Base-by-base conservation (phyloP, 2,329 filamentous ascomycete species). In the Plectosphaerella sp. region DNA sequence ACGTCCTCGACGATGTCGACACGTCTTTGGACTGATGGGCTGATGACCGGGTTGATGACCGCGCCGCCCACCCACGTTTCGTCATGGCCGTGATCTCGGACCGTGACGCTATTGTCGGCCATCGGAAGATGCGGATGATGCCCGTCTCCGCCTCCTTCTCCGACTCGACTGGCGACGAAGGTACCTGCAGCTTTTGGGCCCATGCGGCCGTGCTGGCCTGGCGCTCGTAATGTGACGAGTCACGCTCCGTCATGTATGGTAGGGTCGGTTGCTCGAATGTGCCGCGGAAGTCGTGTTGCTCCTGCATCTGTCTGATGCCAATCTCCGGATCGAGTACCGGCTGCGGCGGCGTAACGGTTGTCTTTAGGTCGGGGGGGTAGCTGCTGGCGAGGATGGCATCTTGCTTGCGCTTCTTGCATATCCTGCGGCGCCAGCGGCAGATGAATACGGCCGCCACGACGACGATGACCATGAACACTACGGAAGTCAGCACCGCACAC, bases 41-140 rank as follows among this genome's bases (percentile, higher is more conserved):
- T 46, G 3, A 45, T 24, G 3, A 28, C 45, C 1, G 47, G 45
- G 18, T 47, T 35, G 18, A 33, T 35, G 37, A 41, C 37, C 22
- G 18, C n/a, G 37, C n/a, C 5, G 37, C 37, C 37, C 37, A 16
- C 8, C 37, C 15, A 16, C 41, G 8, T 33, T n/a, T 4, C n/a
- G 49, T 56, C 9, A 43, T 41, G 2, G 43, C 43, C 10, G 52
- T 52, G 6, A 37, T 28, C 1, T 22, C 52, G 9, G 49, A 54
- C 20, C 49, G 45, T 4, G 54, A 54, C 5, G 54, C 54, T 7
- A 52, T 52, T 2, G 54, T 56, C 11, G 54, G 54, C 54, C 54
- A 56, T 12, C 54, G 46, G 24, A 56, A 56, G 18, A 56, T 56
- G 3, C 52, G 48, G 22, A 56, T 56, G n/a, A 43, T 43, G 16